Evolutionary conservation across 208 protist species (phyloP), one percentile per base, ranked within the genome.

Genomic region (Leishmania turanica): DNA sequence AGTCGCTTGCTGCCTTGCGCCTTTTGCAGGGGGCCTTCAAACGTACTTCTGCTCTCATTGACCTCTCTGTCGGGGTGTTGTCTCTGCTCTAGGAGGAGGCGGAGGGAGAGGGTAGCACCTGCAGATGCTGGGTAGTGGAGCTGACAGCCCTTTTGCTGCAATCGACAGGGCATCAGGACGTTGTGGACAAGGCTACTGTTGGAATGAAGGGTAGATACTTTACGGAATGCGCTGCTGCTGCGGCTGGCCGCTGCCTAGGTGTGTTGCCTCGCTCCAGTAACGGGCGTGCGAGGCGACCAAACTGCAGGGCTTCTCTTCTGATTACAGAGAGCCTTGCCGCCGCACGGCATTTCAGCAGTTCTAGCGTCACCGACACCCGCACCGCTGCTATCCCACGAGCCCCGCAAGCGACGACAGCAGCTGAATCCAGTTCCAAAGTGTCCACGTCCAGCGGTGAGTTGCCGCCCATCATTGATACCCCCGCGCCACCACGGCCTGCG

Each of bases 401-500:
- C 37, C 11, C 65, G 62, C 15, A 40, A 34, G 37, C 19, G 34
- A 70, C 11, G 27, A 27, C 47, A 70, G 37, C 65, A 70, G 5
- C 65, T 47, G 34, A 15, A n/a, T 34, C 31, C 31, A 70, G 37
- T n/a, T 19, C 37, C 31, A 47, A 70, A 27, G 65, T 13, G 1
- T 15, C 65, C 40, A 49, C 8, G 27, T 49, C 8, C 2, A 4
- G 45, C 3, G 34, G 37, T 11, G 79, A 78, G 15, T n/a, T 83
- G 24, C 60, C 58, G 1, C 72, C 65, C 4, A 85, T 88, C 56
- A 82, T 85, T 24, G 88, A 92, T 66, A 85, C 77, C 3, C 88
- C 90, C 6, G 75, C 69, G 34, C 91, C 91, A 21, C 94, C 94
- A 1, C 88, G 88, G 0, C 91, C 94, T 1, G 87, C 90, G 19